Conservation (phyloP, 2,329 filamentous ascomycete species). For the Scopulariopsis brevicaulis region DNA sequence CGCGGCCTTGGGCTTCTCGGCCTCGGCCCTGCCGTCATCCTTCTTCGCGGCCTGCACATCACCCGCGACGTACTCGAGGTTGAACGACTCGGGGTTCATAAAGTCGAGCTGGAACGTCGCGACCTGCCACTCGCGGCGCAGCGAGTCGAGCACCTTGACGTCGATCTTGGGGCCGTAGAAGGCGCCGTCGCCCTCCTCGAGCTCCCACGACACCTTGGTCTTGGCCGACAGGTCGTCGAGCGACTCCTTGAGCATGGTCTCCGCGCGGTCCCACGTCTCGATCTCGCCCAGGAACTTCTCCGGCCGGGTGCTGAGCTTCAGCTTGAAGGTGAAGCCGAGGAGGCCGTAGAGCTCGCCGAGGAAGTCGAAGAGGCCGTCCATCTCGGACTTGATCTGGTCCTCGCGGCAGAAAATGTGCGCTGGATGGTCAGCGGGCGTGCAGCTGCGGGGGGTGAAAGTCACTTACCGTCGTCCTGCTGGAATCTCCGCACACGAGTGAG, state of each 20-base stretch:
- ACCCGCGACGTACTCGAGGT: conserved; percentile 69
- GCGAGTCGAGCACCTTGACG: conserved; percentile 59
- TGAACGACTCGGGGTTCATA: conserved; percentile 59
- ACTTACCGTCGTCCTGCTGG: conserved; percentile 71
- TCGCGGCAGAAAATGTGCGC: conserved; percentile 86
- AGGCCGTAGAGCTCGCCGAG: conserved; percentile 41
- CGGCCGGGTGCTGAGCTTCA: conserved; percentile 83
- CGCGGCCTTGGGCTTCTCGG: conserved; percentile 14
- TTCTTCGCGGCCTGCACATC: conserved; percentile 17
- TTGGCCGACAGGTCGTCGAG: conserved; percentile 61
- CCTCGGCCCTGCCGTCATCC: conserved; percentile 11
- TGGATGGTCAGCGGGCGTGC: neutral
- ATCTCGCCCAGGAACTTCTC: conserved; percentile 84
- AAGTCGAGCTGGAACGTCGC: conserved; percentile 94
- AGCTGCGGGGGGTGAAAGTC: neutral
- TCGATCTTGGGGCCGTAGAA: conserved; percentile 99
- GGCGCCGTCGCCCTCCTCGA: conserved; percentile 90
- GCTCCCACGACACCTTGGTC: conserved; percentile 62
- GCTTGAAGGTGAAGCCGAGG: conserved; percentile 60
- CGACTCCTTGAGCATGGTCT: conserved; percentile 67
- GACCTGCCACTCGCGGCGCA: conserved; percentile 51
- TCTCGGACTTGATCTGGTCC: conserved; percentile 59
- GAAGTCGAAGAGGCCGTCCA: conserved; percentile 68
- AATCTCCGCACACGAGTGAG: conserved; percentile 89
- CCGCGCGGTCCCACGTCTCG: conserved; percentile 81